Conservation (phyloP, 202 grass and related monocot species). For the Carex arenaria region DNA sequence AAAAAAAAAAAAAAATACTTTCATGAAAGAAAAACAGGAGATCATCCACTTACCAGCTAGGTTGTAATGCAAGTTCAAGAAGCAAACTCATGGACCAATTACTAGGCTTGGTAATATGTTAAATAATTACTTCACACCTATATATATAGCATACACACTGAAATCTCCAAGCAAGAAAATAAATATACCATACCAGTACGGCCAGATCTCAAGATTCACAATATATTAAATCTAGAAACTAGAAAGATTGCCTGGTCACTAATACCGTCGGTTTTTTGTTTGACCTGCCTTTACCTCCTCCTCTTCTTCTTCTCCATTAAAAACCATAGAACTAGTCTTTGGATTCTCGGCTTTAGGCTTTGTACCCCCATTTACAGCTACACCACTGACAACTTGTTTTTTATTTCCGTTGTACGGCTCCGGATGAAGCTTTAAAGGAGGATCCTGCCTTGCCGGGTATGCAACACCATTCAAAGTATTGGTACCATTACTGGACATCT, state of each 20-base stretch:
- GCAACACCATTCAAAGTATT: no score
- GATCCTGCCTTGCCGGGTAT: background rate
- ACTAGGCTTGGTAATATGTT: background rate
- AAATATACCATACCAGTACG: background rate
- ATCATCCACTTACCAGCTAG: background rate
- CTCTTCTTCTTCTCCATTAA: background rate
- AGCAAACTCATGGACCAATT: background rate
- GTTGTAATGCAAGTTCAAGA: background rate
- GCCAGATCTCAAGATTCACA: background rate
- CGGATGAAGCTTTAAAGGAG: no score
- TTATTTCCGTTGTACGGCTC: background rate
- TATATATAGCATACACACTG: background rate
- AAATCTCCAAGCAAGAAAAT: background rate
- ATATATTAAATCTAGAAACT: background rate
- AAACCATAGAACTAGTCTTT: background rate
- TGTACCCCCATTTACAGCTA: no score
- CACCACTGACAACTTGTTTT: background rate
- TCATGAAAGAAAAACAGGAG: no score
- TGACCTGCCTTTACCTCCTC: background rate
- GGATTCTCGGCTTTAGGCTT: background rate
- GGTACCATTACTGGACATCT: background rate
- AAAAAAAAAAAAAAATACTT: background rate
- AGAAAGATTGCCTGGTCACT: background rate
- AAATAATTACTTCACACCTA: no score
- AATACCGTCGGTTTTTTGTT: background rate